A percentile compares a stretch with the other conserved stretches of the same genome.
These are phyloP conservation scores for Fusarium poae DNA, from an alignment of 2,329 filamentous ascomycete genomes.

Conservation along the genomic window DNA sequence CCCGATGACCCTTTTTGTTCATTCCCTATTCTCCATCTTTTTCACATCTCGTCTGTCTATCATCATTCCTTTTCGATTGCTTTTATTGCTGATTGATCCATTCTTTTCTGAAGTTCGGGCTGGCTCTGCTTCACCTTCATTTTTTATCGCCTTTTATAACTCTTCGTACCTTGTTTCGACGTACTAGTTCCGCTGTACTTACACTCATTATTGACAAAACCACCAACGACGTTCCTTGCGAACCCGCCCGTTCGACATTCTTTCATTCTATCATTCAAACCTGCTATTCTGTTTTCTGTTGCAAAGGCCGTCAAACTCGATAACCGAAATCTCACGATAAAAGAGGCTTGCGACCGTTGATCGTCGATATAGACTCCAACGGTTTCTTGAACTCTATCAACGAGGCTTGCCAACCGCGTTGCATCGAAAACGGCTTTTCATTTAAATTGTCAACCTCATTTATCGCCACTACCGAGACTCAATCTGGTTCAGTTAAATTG, in stretches of 20 bases:
- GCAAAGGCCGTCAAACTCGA: constrained; percentile 9
- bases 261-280: constrained; percentile 36
- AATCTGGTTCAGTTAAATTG: constrained; percentile 30
- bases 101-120: constrained; percentile 43
- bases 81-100: constrained; percentile 26
- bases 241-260: constrained; percentile 41
- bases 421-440: constrained; percentile 18
- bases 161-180: constrained; percentile 14
- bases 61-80: constrained; percentile 42
- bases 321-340: constrained; percentile 11
- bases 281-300: not conserved
- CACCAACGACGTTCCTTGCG: constrained; percentile 42
- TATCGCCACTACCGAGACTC: constrained; percentile 9
- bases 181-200: constrained; percentile 13
- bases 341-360: constrained; percentile 30
- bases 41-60: constrained; percentile 33
- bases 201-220: constrained; percentile 28
- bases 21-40: constrained; percentile 36
- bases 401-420: constrained; percentile 22
- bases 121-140: constrained; percentile 43
- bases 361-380: constrained; percentile 32
- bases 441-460: constrained; percentile 14
- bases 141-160: constrained; percentile 25
- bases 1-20: constrained; percentile 22
- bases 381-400: constrained; percentile 28